A percentile compares a stretch with the other conserved stretches of the same genome.
phyloP scores from a whole-genome alignment of 306 rosid genomes.

The Quercus parvula region DNA sequence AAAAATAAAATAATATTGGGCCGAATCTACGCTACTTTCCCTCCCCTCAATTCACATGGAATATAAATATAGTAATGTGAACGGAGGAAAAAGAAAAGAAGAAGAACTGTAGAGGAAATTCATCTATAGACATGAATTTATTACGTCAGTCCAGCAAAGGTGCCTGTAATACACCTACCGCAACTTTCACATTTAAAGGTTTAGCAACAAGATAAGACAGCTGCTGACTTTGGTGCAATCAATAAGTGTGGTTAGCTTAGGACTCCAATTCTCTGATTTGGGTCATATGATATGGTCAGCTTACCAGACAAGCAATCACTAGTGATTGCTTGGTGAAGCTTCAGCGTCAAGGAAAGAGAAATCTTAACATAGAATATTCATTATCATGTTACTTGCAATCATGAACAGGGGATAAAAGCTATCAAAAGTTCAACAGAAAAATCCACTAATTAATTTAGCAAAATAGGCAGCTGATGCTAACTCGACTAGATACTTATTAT shows the following conservation, averaged over 20 bases:
- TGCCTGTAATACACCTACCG: neutral
- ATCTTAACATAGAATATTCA: neutral
- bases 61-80: neutral
- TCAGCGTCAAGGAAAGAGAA: slow-evolving; percentile 2
- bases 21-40: too few species aligned
- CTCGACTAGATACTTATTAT: slow-evolving; percentile 6
- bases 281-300: neutral
- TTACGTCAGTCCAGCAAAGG: neutral
- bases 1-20: too few species aligned
- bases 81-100: neutral
- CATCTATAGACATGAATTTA: too few species aligned
- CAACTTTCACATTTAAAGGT: neutral
- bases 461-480: slow-evolving; percentile 3
- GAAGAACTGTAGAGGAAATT: neutral
- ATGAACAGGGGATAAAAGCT: neutral
- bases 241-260: neutral
- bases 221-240: neutral
- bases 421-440: neutral
- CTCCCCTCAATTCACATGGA: accelerated
- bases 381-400: neutral
- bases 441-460: slow-evolving; percentile 5
- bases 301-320: neutral
- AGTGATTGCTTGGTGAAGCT: neutral
- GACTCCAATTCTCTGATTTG: neutral
- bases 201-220: neutral